These are phyloP conservation scores for Pythium rishiriense DNA, from an alignment of 352 stramenopile species.

Conservation along the genomic window DNA sequence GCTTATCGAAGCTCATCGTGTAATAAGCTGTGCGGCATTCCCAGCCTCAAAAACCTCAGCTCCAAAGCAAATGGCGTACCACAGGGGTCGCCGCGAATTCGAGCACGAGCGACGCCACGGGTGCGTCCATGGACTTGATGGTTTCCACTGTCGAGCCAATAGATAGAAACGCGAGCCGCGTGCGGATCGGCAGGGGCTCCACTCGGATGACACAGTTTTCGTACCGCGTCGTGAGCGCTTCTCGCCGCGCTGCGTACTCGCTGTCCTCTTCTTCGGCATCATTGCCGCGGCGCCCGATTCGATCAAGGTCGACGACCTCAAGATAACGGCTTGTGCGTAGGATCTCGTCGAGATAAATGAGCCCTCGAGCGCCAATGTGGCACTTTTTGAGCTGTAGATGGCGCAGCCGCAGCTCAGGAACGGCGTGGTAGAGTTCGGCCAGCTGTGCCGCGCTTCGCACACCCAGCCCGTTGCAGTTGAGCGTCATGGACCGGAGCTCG, in stretches of 20 bases:
- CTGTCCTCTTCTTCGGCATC: neutral
- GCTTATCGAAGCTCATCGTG: too few relatives aligned
- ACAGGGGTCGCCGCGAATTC: slow-evolving; percentile 15
- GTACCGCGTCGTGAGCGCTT: neutral
- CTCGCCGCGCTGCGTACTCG: slow-evolving; percentile 6
- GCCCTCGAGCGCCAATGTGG: slow-evolving; percentile 7
- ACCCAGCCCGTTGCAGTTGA: slow-evolving; percentile 10
- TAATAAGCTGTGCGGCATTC: too few relatives aligned
- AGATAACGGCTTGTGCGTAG: neutral
- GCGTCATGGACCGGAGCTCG: neutral
- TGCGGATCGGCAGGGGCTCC: neutral
- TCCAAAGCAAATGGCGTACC: slow-evolving; percentile 5
- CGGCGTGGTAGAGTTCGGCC: neutral
- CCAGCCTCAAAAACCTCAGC: neutral
- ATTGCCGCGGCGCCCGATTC: neutral
- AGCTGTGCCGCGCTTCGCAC: neutral
- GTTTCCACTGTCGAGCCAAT: neutral
- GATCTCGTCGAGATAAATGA: neutral
- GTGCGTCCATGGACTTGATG: slow-evolving; percentile 7
- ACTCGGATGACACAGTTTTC: neutral
- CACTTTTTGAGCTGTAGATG: slow-evolving; percentile 6
- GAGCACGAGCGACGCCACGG: slow-evolving; percentile 11
- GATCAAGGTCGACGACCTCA: slow-evolving; percentile 13
- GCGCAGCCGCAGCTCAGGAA: slow-evolving; percentile 9
- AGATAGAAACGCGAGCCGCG: slow-evolving; percentile 15